A percentile compares a stretch with the other conserved stretches of the same genome.
These are phyloP conservation scores for Chloropicon primus DNA, from an alignment of 139 green algal genomes.

Conservation along the genomic window DNA sequence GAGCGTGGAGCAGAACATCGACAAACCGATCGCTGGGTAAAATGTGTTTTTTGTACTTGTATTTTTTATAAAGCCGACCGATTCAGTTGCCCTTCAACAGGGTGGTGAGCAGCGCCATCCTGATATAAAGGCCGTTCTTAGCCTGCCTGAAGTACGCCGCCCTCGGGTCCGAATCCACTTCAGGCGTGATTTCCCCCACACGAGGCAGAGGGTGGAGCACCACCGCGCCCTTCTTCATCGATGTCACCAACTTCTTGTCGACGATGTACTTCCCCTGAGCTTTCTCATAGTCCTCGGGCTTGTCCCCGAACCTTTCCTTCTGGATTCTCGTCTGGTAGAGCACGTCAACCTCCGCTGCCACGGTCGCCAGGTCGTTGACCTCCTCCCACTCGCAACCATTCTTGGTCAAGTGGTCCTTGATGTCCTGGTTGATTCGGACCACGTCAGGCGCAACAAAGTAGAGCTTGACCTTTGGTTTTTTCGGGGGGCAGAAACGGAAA, in stretches of 20 bases:
- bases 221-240: slow-evolving; percentile 57
- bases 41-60: not conserved
- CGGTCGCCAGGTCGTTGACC: slow-evolving; percentile 23
- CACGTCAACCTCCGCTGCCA: slow-evolving; percentile 75
- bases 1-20: not conserved
- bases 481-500: too few relatives aligned
- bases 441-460: slow-evolving; percentile 91
- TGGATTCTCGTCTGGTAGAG: slow-evolving; percentile 98
- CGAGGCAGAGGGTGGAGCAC: slow-evolving; percentile 96
- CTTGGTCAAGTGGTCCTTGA: slow-evolving; percentile 70
- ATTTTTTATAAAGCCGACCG: not conserved
- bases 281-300: slow-evolving; percentile 57
- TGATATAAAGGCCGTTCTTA: slow-evolving; percentile 90
- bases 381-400: slow-evolving; percentile 70
- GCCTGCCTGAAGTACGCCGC: slow-evolving; percentile 97
- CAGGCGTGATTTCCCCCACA: slow-evolving; percentile 89
- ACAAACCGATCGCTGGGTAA: not conserved
- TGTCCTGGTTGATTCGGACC: slow-evolving; percentile 92
- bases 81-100: not conserved
- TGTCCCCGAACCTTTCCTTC: slow-evolving; percentile 80
- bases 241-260: slow-evolving; percentile 63
- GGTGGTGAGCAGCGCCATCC: slow-evolving; percentile 87
- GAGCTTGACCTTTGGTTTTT: slow-evolving; percentile 68
- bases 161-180: slow-evolving; percentile 83
- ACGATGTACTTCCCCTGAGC: slow-evolving; percentile 86